Evolutionary conservation across 2,329 filamentous ascomycete genomes (phyloP).

Genomic region (Fusarium musae): DNA sequence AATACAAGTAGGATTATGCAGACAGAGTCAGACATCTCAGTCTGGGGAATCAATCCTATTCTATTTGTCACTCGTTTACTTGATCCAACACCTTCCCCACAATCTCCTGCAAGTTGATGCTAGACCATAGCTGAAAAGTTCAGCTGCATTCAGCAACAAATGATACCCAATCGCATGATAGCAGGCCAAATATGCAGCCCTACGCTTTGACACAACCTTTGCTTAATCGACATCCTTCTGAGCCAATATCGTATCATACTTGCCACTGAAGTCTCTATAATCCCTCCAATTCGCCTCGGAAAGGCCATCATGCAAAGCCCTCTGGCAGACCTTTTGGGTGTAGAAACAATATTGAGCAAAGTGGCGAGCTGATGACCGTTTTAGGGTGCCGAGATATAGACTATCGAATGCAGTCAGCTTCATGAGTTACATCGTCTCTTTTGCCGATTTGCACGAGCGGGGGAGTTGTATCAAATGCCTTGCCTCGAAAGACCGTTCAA

Average conservation of each 20-base stretch:
- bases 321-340: background rate
- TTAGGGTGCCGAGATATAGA: background rate
- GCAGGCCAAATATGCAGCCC: background rate
- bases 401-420: background rate
- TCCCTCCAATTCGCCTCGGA: rapidly evolving
- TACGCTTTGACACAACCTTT: background rate
- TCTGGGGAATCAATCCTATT: background rate
- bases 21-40: background rate
- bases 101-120: background rate
- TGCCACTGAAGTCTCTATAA: background rate
- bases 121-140: background rate
- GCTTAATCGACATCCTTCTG: background rate
- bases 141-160: background rate
- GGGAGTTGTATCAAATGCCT: rapidly evolving
- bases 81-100: rapidly evolving
- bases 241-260: background rate
- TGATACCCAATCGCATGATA: no score
- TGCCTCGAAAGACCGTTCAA: background rate
- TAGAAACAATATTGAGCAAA: background rate
- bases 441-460: background rate
- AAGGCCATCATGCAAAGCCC: background rate
- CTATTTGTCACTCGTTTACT: rapidly evolving
- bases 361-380: background rate
- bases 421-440: background rate
- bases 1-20: background rate